A percentile compares a stretch with the other conserved stretches of the same genome.
phyloP scores from a whole-genome alignment of 192 early-diverging fungal genomes.

The Gryganskiella cystojenkinii region DNA sequence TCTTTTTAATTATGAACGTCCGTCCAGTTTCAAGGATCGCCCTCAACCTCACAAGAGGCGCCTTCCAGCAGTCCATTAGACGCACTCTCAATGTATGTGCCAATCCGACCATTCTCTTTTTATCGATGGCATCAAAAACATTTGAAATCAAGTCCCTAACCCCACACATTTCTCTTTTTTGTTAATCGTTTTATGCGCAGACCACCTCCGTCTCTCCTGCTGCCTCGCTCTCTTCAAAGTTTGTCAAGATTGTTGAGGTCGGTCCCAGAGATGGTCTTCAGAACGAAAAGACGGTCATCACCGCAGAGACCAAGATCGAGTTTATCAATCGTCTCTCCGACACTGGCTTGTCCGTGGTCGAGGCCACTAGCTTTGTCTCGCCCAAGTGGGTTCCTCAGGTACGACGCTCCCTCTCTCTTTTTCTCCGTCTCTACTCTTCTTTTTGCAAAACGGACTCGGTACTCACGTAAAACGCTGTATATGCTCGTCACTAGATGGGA shows the following conservation, averaged over 20 bases:
- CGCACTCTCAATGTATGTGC: conserved; percentile 43
- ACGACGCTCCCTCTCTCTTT: too few species aligned
- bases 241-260: conserved; percentile 95
- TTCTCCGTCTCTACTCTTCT: too few species aligned
- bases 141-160: background rate
- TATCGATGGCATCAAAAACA: background rate
- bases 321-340: conserved; percentile 87
- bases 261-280: conserved; percentile 96
- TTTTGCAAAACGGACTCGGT: background rate
- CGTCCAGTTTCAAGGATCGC: conserved; percentile 36
- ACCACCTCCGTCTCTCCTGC: conserved; percentile 13
- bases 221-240: conserved; percentile 33
- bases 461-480: background rate
- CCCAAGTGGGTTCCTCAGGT: conserved; percentile 97
- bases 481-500: conserved; percentile 73
- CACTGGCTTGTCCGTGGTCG: conserved; percentile 85
- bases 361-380: conserved; percentile 94
- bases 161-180: background rate
- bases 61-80: conserved; percentile 27
- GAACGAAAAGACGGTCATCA: conserved; percentile 90
- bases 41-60: conserved; percentile 32
- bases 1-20: conserved; percentile 22
- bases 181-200: background rate
- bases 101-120: background rate
- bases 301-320: conserved; percentile 85